Evolutionary conservation across 2,329 filamentous ascomycete species (phyloP).

Genomic region (Geosmithia flava): DNA sequence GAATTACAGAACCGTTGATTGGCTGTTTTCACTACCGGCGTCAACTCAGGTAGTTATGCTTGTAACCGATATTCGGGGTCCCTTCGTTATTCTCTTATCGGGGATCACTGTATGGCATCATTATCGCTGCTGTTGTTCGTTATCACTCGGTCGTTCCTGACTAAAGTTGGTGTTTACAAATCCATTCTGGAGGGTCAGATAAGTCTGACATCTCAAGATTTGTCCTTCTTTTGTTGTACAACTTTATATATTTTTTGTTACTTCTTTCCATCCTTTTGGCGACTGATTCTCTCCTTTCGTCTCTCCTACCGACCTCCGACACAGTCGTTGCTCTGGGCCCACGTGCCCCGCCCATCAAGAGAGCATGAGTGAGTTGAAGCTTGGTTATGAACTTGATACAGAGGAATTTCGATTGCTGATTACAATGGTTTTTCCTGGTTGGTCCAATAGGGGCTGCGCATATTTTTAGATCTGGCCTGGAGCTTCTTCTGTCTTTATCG

Average conservation of each 20-base stretch:
- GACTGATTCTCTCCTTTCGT: background rate
- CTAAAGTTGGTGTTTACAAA: background rate
- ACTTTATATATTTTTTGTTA: background rate
- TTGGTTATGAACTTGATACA: background rate
- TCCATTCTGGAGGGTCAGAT: background rate
- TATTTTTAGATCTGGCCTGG: background rate
- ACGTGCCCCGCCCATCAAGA: background rate
- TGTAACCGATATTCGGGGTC: background rate
- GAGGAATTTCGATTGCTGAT: background rate
- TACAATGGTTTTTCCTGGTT: background rate
- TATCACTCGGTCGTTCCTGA: background rate
- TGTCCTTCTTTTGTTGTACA: background rate
- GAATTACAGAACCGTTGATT: constrained; percentile 1
- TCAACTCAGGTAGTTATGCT: background rate
- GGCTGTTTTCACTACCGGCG: background rate
- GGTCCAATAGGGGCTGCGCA: background rate
- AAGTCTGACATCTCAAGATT: background rate
- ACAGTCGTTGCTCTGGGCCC: background rate
- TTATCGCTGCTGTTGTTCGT: background rate
- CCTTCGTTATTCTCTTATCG: background rate
- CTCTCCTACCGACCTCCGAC: background rate
- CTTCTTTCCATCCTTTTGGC: background rate
- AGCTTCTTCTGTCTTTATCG: background rate
- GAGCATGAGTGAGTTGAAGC: background rate
- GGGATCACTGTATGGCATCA: background rate